Conservation (phyloP, 306 rosid genomes). For the Cercis canadensis region DNA sequence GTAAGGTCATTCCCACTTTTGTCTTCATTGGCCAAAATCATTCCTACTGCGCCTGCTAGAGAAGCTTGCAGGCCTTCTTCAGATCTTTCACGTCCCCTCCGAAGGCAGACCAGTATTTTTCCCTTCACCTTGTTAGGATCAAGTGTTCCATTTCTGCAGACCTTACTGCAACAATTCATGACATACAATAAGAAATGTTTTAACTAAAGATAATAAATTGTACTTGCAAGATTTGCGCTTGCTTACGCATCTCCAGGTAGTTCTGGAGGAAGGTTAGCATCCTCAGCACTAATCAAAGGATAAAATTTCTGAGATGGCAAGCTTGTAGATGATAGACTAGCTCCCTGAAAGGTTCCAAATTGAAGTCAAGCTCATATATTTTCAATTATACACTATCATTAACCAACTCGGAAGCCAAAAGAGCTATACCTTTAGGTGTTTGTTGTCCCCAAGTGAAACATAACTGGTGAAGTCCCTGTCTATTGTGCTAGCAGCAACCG, state of each 20-base stretch:
- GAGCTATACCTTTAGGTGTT: slow-evolving; percentile 11
- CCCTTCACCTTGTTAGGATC: slow-evolving; percentile 59
- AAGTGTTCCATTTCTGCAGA: slow-evolving; percentile 47
- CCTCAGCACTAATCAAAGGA: slow-evolving; percentile 47
- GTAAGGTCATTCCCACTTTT: slow-evolving; percentile 29
- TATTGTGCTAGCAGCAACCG: slow-evolving; percentile 70
- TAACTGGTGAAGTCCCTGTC: slow-evolving; percentile 58
- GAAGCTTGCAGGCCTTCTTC: slow-evolving; percentile 36
- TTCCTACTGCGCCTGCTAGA: slow-evolving; percentile 58
- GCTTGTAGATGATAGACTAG: slow-evolving; percentile 53
- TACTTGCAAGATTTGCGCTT: background rate
- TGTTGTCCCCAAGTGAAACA: slow-evolving; percentile 50
- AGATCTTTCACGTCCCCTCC: slow-evolving; percentile 39
- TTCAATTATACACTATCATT: too few relatives aligned
- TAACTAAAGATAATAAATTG: background rate
- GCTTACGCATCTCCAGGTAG: slow-evolving; percentile 47
- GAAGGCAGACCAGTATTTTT: slow-evolving; percentile 50
- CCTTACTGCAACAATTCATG: slow-evolving; percentile 21
- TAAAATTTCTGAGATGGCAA: slow-evolving; percentile 44
- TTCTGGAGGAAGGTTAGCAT: slow-evolving; percentile 46
- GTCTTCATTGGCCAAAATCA: slow-evolving; percentile 45
- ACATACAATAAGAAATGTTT: background rate
- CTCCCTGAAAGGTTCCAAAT: slow-evolving; percentile 43
- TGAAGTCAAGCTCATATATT: too few relatives aligned
- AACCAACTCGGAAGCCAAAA: too few relatives aligned